Conservation (phyloP, 306 rosid species). For the Prunus dulcis region DNA sequence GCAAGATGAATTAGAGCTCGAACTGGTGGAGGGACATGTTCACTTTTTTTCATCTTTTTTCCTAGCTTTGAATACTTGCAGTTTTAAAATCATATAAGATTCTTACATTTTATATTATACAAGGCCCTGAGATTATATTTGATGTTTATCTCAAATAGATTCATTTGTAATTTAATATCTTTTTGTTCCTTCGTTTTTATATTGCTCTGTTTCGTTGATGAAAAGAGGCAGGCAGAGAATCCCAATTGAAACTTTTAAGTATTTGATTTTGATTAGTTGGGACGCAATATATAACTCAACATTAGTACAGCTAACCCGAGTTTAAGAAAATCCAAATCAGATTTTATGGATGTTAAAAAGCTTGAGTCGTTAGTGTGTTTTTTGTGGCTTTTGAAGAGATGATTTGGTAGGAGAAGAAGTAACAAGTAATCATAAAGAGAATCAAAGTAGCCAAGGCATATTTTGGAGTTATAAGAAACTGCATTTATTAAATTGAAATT, state of each 20-base stretch:
- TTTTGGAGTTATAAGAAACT: no score
- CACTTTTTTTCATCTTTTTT: background rate
- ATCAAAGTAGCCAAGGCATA: no score
- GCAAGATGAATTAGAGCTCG: background rate
- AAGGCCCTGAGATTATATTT: background rate
- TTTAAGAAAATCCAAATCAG: no score
- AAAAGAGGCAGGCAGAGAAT: background rate
- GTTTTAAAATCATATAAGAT: background rate
- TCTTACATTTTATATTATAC: background rate
- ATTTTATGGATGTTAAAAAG: no score
- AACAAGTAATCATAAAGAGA: no score
- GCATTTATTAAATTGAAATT: no score
- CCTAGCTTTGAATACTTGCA: background rate
- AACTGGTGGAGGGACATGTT: background rate
- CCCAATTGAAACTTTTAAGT: background rate
- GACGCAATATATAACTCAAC: background rate
- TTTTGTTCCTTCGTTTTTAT: background rate
- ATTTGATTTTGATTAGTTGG: background rate
- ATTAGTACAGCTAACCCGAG: background rate
- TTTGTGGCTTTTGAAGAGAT: no score
- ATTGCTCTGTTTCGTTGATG: background rate
- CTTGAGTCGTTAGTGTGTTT: no score
- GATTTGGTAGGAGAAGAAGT: no score
- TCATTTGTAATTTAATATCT: background rate
- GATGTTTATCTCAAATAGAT: background rate